These are phyloP conservation scores for Ustilago curta DNA, from an alignment of 1,284 basidiomycete species.

Conservation along the genomic window DNA sequence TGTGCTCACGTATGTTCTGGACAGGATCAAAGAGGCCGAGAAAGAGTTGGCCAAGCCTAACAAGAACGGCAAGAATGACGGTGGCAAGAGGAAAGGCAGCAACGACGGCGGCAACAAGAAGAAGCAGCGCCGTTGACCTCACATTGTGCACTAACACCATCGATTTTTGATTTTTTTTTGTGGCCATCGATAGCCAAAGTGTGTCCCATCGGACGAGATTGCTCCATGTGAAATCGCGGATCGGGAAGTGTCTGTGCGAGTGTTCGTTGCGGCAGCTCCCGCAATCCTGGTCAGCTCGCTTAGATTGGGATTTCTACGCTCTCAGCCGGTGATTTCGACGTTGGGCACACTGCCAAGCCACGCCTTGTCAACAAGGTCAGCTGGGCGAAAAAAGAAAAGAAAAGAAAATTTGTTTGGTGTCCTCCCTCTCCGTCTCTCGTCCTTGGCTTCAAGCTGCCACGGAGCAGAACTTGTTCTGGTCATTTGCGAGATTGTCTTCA, in stretches of 20 bases:
- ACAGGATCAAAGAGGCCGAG: constrained; percentile 31
- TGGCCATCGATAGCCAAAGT: neutral
- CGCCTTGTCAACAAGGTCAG: too few relatives aligned
- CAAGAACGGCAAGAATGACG: constrained; percentile 15
- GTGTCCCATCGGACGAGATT: neutral
- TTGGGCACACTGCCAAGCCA: neutral
- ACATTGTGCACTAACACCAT: neutral
- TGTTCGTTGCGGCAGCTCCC: constrained; percentile 1
- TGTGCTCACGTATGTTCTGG: constrained; percentile 44
- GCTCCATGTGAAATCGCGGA: neutral
- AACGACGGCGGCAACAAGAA: constrained; percentile 16
- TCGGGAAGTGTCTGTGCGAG: neutral
- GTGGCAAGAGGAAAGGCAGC: constrained; percentile 15
- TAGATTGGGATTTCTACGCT: neutral
- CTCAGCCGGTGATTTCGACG: neutral
- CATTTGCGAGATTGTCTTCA: too few relatives aligned
- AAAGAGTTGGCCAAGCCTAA: constrained; percentile 31
- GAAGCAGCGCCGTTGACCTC: constrained; percentile 31
- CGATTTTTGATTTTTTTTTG: neutral
- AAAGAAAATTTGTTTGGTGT: too few relatives aligned
- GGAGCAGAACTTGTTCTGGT: neutral
- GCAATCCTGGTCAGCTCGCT: constrained; percentile 4
- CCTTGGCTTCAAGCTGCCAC: neutral
- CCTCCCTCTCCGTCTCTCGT: neutral
- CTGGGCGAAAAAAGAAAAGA: too few relatives aligned